Evolutionary conservation across 192 early-diverging fungal genomes (phyloP), one percentile per base, ranked within the genome.

Genomic region (Diversispora epigaea): DNA sequence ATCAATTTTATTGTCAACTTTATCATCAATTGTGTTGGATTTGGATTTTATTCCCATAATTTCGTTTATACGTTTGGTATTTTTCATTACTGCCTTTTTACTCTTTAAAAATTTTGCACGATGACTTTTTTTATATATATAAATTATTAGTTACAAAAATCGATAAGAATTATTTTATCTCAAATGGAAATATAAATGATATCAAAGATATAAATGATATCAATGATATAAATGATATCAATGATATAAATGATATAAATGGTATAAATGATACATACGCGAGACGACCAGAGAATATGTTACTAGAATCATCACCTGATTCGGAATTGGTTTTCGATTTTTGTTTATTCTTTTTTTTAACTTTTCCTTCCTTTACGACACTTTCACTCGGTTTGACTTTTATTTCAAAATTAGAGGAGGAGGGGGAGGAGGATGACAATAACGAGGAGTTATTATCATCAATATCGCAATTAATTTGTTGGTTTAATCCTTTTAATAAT

Each of bases 401-500:
- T 54, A 54, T 54, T 54, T 54, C n/a, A 54, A 54, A 4, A 0
- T 4, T 54, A 17, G 50, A 12, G 0, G 12, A 11, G 14, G n/a
- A 17, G 14, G 14, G 0, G 2, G 10, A 11, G 11, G 14, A 54
- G 11, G 12, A 54, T 54, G 12, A 54, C n/a, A 17, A 52, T 52
- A 15, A 17, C n/a, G 50, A 10, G n/a, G 12, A 54, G n/a, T 11
- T 4, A 17, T 11, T 54, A 32, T 54, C 50, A 1, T 11, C 14
- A 14, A 54, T 11, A 54, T 54, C 12, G 14, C 80, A 65, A 32
- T 83, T 80, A 3, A 70, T 76, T 64, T 86, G 86, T 44, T 88
- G 80, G 77, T 96, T 95, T 46, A 98, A 81, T n/a, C 90, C 86
- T 54, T 86, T 86, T 75, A 99, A 84, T 17, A 99, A 85, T 47